Conservation (phyloP, 345 rosid genomes). For the Salix exigua region DNA sequence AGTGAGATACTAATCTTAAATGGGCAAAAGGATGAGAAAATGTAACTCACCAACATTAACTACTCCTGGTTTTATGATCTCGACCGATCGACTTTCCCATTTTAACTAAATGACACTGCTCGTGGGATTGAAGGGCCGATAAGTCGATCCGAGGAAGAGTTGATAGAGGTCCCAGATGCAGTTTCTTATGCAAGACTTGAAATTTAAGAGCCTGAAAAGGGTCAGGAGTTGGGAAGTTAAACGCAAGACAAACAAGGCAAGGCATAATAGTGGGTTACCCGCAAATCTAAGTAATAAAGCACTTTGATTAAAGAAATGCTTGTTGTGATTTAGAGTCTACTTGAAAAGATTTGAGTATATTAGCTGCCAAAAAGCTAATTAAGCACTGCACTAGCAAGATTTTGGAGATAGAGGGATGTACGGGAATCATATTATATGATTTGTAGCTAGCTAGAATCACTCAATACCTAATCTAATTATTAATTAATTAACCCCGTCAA, state of each 20-base stretch:
- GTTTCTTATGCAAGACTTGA: slow-evolving; percentile 7
- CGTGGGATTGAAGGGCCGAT: background rate
- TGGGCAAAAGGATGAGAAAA: background rate
- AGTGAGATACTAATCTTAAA: background rate
- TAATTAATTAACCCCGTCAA: background rate
- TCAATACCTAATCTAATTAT: background rate
- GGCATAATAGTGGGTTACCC: background rate
- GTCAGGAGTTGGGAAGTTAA: background rate
- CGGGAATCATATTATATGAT: background rate
- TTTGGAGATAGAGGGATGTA: background rate
- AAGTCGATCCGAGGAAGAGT: slow-evolving; percentile 18
- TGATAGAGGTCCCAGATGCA: slow-evolving; percentile 12
- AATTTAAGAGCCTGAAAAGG: slow-evolving; percentile 32
- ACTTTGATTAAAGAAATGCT: slow-evolving; percentile 16
- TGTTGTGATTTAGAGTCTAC: background rate
- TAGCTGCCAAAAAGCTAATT: background rate
- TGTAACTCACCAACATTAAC: slow-evolving; percentile 26
- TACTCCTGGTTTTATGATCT: slow-evolving; percentile 14
- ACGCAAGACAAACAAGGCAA: background rate
- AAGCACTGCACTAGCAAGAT: background rate
- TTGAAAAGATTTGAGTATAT: background rate
- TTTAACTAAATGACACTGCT: slow-evolving; percentile 23
- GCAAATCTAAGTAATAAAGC: slow-evolving; percentile 8
- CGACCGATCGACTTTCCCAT: slow-evolving; percentile 17
- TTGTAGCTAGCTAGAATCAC: background rate